Evolutionary conservation across 768 basidiomycete genomes (phyloP).

Genomic region (Collybiopsis luxurians): DNA sequence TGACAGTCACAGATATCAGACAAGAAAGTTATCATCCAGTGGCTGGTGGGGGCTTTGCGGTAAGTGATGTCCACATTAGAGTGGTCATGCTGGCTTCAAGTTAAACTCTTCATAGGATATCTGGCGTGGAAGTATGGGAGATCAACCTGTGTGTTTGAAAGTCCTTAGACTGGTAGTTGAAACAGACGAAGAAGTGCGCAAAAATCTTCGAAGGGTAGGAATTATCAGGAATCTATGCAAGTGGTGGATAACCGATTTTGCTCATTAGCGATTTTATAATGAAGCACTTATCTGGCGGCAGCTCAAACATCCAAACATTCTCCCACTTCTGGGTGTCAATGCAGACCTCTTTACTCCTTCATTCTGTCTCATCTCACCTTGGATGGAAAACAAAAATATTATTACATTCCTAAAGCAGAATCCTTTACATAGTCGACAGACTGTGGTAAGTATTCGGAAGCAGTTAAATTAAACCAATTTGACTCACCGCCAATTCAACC

Average conservation of each 20-base stretch:
- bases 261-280: constrained; percentile 14
- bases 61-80: constrained; percentile 1
- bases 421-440: not conserved
- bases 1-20: constrained; percentile 16
- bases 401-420: constrained; percentile 2
- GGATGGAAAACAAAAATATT: constrained; percentile 19
- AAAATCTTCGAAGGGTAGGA: not conserved
- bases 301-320: constrained; percentile 10
- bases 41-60: constrained; percentile 28
- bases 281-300: constrained; percentile 21
- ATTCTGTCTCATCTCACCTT: constrained; percentile 20
- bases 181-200: not conserved
- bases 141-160: constrained; percentile 2
- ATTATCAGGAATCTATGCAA: not conserved
- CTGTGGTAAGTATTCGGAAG: not conserved
- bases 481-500: not conserved
- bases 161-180: constrained; percentile 1
- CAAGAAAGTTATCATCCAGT: constrained; percentile 10
- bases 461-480: no score
- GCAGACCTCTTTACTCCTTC: constrained; percentile 12
- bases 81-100: not conserved
- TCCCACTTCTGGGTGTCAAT: constrained; percentile 14
- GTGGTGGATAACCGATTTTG: no score
- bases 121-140: not conserved
- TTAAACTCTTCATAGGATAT: constrained; percentile 2